Base-by-base conservation (phyloP, 1,139 yeast species). In the Suhomyces anneliseae region DNA sequence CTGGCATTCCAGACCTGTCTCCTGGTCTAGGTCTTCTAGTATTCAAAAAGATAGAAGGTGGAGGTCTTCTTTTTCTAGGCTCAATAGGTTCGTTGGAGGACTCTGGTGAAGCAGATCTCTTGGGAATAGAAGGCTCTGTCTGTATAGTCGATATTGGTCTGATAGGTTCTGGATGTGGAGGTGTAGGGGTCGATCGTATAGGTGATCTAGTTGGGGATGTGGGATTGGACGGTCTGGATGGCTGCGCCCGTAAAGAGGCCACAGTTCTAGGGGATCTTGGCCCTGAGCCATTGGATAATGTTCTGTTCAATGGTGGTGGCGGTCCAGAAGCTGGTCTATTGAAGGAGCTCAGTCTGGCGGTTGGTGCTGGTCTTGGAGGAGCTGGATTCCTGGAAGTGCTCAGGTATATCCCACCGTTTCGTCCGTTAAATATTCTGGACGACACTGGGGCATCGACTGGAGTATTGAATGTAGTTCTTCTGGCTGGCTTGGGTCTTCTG, bases 1-100 rank as follows among this genome's bases (percentile, higher is more conserved):
- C 45, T 9, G 36, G 11, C n/a, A 9, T 11, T 29, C 32, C 7
- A 1, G 32, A 29, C 4, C 11, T 9, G 7, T 29, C 32, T 29
- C n/a, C 36, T 38, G 50, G 53, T 37, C 38, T 53, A 34, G 38
- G 47, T 32, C 62, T 51, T 37, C 58, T 56, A 37, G 43, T 52
- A n/a, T 54, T 53, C 33, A 64, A 52, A 43, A 65, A 65, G 11
- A 65, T 60, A 10, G 68, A 63, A 14, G 67, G 60, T 3, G 54
- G 49, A 3, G 46, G 46, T 19, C 43, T 24, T 19, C 27, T 44
- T 33, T 39, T 44, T 6, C 46, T 37, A 29, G 32, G 32, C 14
- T 42, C 42, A 7, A 12, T 14, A n/a, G 36, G 40, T 27, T 27
- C 15, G 14, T 11, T 12, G 8, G 19, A 3, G 7, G 7, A 29